phyloP scores from a whole-genome alignment of 345 rosid species.

The Barbarea vulgaris region DNA sequence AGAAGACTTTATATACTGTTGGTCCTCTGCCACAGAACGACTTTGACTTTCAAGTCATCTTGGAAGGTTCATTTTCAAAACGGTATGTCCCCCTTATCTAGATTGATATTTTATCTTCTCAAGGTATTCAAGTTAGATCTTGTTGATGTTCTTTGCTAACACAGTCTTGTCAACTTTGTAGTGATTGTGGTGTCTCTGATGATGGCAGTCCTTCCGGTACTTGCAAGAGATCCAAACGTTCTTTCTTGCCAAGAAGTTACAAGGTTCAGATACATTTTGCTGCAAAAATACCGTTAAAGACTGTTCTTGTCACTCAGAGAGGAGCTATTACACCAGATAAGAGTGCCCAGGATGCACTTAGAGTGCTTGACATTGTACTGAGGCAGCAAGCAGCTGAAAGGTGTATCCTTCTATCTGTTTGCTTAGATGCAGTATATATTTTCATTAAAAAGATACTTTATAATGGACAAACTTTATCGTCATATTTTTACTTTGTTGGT shows the following conservation, averaged over 20 bases:
- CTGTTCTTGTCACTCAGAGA: conserved; percentile 51
- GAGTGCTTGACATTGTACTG: conserved; percentile 75
- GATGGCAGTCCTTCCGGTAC: conserved; percentile 43
- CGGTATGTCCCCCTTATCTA: conserved; percentile 44
- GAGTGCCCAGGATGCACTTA: conserved; percentile 65
- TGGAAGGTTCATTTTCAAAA: conserved; percentile 66
- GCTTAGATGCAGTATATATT: conserved; percentile 4
- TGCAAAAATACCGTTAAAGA: conserved; percentile 60
- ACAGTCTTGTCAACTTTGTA: conserved; percentile 22
- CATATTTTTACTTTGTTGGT: conserved; percentile 21
- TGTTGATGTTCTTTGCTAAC: neutral
- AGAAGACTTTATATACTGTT: conserved; percentile 66
- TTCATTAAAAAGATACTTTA: neutral
- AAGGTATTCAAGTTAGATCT: conserved; percentile 25
- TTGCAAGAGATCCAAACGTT: conserved; percentile 63
- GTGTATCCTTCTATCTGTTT: conserved; percentile 38
- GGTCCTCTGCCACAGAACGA: conserved; percentile 75
- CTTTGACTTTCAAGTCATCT: conserved; percentile 59
- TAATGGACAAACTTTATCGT: neutral
- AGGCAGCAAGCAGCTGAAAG: conserved; percentile 86
- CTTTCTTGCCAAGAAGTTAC: conserved; percentile 57
- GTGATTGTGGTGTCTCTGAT: conserved; percentile 43
- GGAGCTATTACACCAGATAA: conserved; percentile 50
- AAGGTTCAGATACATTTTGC: conserved; percentile 60
- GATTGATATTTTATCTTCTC: conserved; percentile 5